Percentiles rank a stretch among this genome's conserved stretches.
Conservation (phyloP, 2,329 filamentous ascomycete species). For the Alternaria infectoria region DNA sequence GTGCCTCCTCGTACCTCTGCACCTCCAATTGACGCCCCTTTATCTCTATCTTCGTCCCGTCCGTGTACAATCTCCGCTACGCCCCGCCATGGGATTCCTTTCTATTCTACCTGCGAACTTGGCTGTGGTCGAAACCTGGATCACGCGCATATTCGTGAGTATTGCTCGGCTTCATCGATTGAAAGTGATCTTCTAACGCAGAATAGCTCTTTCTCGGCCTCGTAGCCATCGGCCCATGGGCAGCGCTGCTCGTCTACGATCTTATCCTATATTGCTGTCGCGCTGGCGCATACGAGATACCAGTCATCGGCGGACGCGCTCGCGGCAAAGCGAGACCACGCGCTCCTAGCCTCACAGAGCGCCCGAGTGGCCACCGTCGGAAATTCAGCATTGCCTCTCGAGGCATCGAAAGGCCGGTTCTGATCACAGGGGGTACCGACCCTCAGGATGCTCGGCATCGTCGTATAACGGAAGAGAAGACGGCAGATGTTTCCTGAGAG, state of each 20-base stretch:
- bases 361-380: slow-evolving; percentile 58
- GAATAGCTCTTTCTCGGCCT: slow-evolving; percentile 65
- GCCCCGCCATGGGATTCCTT: slow-evolving; percentile 64
- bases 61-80: not conserved
- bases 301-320: slow-evolving; percentile 66
- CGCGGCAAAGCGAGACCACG: slow-evolving; percentile 65
- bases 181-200: slow-evolving; percentile 22
- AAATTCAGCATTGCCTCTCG: slow-evolving; percentile 52
- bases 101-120: slow-evolving; percentile 68
- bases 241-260: slow-evolving; percentile 68
- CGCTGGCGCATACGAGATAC: slow-evolving; percentile 63
- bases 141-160: slow-evolving; percentile 67
- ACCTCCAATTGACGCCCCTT: not conserved
- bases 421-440: slow-evolving; percentile 27
- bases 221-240: slow-evolving; percentile 67
- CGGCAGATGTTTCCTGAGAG: slow-evolving; percentile 11
- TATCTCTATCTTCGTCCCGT: not conserved
- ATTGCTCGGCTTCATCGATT: not conserved
- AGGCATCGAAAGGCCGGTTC: slow-evolving; percentile 24
- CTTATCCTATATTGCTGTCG: slow-evolving; percentile 67
- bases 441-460: slow-evolving; percentile 36
- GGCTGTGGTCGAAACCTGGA: slow-evolving; percentile 66
- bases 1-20: not conserved
- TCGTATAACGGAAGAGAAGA: slow-evolving; percentile 28
- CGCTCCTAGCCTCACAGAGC: slow-evolving; percentile 66